phyloP scores from a whole-genome alignment of 2,329 filamentous ascomycete genomes.

The Colletotrichum agaves region DNA sequence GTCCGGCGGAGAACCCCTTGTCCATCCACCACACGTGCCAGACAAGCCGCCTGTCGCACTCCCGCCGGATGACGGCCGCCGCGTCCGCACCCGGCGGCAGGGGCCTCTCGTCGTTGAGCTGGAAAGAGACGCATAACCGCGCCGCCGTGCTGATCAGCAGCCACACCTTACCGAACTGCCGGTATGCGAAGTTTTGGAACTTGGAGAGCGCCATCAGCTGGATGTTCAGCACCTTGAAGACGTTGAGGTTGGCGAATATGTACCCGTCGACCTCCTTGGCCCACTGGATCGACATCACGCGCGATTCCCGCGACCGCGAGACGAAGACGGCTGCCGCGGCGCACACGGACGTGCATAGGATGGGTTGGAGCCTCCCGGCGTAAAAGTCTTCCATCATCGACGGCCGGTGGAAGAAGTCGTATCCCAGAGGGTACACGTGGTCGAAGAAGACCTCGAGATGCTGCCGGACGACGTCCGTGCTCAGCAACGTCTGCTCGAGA shows the following conservation, averaged over 20 bases:
- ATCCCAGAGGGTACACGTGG: conserved; percentile 22
- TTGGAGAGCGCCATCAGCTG: conserved; percentile 23
- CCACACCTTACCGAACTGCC: conserved; percentile 29
- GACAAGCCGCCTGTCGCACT: conserved; percentile 22
- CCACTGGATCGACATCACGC: neutral
- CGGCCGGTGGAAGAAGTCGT: conserved; percentile 28
- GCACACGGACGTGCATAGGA: neutral
- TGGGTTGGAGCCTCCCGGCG: conserved; percentile 4
- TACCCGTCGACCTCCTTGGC: conserved; percentile 16
- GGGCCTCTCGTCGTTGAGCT: conserved; percentile 20
- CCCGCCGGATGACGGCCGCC: neutral
- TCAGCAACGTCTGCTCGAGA: conserved; percentile 8
- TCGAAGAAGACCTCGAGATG: conserved; percentile 28
- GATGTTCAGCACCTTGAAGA: conserved; percentile 16
- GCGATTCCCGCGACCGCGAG: neutral
- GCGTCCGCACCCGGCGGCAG: conserved; percentile 2
- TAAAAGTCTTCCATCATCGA: conserved; percentile 29
- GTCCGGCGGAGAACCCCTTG: conserved; percentile 22
- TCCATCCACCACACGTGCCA: conserved; percentile 30
- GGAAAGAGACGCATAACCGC: conserved; percentile 11
- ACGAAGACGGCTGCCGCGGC: conserved; percentile 9
- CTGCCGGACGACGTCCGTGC: conserved; percentile 25
- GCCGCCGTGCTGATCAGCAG: conserved; percentile 23
- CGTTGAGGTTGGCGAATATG: conserved; percentile 15
- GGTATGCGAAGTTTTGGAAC: conserved; percentile 28